phyloP scores from a whole-genome alignment of 1,284 basidiomycete genomes.

The Sanghuangporus weigelae region DNA sequence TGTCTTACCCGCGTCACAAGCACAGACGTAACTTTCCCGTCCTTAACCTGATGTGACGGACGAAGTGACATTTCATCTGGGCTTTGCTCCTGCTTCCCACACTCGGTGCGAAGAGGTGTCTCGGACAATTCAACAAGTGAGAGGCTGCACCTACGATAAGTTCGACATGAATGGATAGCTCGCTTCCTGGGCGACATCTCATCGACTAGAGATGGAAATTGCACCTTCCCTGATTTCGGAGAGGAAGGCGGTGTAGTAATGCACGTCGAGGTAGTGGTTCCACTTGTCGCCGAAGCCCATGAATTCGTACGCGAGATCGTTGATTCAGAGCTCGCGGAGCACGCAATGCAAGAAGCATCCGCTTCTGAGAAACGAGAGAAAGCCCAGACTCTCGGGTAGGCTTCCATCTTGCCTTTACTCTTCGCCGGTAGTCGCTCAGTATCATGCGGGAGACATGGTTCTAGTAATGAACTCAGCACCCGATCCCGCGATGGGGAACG shows the following conservation, averaged over 20 bases:
- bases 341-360: constrained; percentile 28
- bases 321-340: constrained; percentile 28
- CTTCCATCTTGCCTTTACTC: constrained; percentile 26
- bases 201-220: constrained; percentile 24
- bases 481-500: constrained; percentile 30
- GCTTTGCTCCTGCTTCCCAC: neutral
- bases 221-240: constrained; percentile 37
- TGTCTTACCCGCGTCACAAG: constrained; percentile 12
- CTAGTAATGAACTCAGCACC: constrained; percentile 45
- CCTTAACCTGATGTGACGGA: neutral
- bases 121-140: constrained; percentile 19
- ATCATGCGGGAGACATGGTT: constrained; percentile 37
- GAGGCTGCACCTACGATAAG: constrained; percentile 5
- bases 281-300: constrained; percentile 51
- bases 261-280: constrained; percentile 31
- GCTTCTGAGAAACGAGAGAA: constrained; percentile 26
- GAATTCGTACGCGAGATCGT: constrained; percentile 43
- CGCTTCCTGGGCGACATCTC: neutral
- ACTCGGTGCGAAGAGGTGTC: constrained; percentile 16
- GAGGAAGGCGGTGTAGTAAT: constrained; percentile 34
- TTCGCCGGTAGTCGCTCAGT: constrained; percentile 29
- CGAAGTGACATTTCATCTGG: neutral
- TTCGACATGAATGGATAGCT: constrained; percentile 10
- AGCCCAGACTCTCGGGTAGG: neutral
- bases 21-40: neutral